Evolutionary conservation across 2,329 filamentous ascomycete species (phyloP).

Genomic region (Epicoccum nigrum): DNA sequence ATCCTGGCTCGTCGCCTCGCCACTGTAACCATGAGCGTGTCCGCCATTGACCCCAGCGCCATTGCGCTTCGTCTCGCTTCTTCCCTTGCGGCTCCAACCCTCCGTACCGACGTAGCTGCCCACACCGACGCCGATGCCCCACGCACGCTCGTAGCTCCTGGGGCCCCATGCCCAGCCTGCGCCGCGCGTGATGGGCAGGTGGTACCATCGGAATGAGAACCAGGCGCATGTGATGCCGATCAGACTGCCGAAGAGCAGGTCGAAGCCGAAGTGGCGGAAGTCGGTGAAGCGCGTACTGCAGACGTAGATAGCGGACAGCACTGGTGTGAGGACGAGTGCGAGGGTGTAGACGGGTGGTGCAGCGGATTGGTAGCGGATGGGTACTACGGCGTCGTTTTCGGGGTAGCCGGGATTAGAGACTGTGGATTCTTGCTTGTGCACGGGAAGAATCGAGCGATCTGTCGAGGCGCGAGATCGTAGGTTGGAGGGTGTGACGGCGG

Average conservation of each 20-base stretch:
- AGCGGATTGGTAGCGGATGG: slow-evolving; percentile 74
- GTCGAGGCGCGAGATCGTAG: slow-evolving; percentile 26
- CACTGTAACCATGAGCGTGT: slow-evolving; percentile 6
- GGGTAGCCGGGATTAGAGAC: slow-evolving; percentile 25
- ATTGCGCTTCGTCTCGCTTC: slow-evolving; percentile 17
- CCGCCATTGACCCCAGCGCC: slow-evolving; percentile 5
- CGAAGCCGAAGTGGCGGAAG: slow-evolving; percentile 90
- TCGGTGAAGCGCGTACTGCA: slow-evolving; percentile 86
- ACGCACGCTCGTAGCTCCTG: slow-evolving; percentile 73
- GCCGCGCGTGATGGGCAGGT: slow-evolving; percentile 77
- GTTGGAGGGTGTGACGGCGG: slow-evolving; percentile 50
- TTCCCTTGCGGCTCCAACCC: slow-evolving; percentile 47
- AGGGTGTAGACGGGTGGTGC: slow-evolving; percentile 83
- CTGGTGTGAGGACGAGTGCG: slow-evolving; percentile 70
- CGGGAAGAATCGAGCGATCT: slow-evolving; percentile 25
- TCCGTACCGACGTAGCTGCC: slow-evolving; percentile 56
- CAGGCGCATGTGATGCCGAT: slow-evolving; percentile 75
- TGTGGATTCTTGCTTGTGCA: slow-evolving; percentile 32
- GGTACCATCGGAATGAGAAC: slow-evolving; percentile 84
- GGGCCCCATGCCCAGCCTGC: slow-evolving; percentile 91
- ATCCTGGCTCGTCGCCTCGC: slow-evolving; percentile 15
- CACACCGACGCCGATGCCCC: slow-evolving; percentile 73
- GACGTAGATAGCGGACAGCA: slow-evolving; percentile 79
- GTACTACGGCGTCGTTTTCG: slow-evolving; percentile 50
- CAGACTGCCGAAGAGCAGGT: slow-evolving; percentile 82